These are phyloP conservation scores for Xylaria bambusicola DNA, from an alignment of 495 filamentous ascomycete genomes.

Conservation along the genomic window DNA sequence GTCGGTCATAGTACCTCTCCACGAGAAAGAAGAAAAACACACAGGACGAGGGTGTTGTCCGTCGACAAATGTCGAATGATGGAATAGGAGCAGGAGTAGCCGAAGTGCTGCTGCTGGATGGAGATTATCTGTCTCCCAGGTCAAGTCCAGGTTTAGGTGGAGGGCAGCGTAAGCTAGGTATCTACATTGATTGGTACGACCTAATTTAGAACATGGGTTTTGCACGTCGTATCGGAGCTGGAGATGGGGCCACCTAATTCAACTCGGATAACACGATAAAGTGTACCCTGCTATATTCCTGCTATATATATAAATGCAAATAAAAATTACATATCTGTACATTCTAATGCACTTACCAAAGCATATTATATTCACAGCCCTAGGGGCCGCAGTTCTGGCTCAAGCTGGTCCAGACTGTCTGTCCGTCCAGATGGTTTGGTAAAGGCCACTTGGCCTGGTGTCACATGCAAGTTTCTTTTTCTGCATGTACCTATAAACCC, in stretches of 20 bases:
- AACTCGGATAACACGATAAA: conserved; percentile 1
- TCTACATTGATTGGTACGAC: neutral
- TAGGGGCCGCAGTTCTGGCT: too few relatives aligned
- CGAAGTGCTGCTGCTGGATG: neutral
- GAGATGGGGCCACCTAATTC: neutral
- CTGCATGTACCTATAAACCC: too few relatives aligned
- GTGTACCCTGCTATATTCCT: too few relatives aligned
- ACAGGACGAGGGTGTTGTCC: neutral
- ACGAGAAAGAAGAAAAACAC: neutral
- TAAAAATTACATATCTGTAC: too few relatives aligned
- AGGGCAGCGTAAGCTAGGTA: too few relatives aligned
- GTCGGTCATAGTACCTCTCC: conserved; percentile 10
- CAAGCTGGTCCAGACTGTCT: too few relatives aligned
- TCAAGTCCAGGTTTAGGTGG: neutral
- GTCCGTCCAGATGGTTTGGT: too few relatives aligned
- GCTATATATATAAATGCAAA: too few relatives aligned
- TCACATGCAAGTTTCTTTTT: neutral
- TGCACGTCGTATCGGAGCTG: neutral
- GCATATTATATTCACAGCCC: too few relatives aligned
- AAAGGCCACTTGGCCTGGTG: conserved; percentile 20
- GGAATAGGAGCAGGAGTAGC: conserved; percentile 17
- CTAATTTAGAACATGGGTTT: neutral
- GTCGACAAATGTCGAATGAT: conserved; percentile 12
- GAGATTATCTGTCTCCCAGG: conserved; percentile 5
- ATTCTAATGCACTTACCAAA: too few relatives aligned